Percentiles rank a stretch among this genome's conserved stretches.
Conservation (phyloP, 208 protist genomes). For the Trichomonas tenax region DNA sequence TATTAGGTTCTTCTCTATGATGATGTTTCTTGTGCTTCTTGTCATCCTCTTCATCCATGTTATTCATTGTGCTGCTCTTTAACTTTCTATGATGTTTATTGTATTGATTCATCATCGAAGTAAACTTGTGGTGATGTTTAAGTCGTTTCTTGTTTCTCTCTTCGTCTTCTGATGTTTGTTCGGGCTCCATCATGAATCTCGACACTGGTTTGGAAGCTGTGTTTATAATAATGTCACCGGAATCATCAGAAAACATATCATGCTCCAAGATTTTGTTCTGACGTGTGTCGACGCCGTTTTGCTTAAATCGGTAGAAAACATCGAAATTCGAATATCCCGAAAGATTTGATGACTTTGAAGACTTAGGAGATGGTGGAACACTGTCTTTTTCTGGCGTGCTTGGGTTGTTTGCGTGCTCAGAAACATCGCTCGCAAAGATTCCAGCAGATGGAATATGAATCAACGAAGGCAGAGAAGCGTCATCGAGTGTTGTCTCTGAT, state of each 20-base stretch:
- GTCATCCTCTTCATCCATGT: neutral
- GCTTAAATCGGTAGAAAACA: neutral
- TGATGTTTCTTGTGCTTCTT: neutral
- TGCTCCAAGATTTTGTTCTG: neutral
- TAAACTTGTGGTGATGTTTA: neutral
- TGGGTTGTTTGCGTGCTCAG: neutral
- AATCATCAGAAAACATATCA: neutral
- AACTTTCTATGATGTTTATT: neutral
- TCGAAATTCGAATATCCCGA: neutral
- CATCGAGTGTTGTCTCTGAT: neutral
- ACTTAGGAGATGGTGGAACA: neutral
- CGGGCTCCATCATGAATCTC: neutral
- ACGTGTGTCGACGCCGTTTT: neutral
- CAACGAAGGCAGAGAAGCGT: neutral
- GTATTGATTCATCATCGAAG: neutral
- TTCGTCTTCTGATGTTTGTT: neutral
- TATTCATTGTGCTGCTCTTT: neutral
- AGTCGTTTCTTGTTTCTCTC: neutral
- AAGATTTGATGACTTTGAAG: neutral
- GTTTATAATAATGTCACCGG: neutral
- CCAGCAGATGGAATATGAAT: neutral
- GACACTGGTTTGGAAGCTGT: neutral
- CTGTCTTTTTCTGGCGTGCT: neutral
- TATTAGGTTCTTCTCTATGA: neutral
- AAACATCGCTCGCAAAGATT: neutral